Evolutionary conservation across 2,329 filamentous ascomycete genomes (phyloP), one percentile per base, ranked within the genome.

Genomic region (Calonectria pauciramosa): DNA sequence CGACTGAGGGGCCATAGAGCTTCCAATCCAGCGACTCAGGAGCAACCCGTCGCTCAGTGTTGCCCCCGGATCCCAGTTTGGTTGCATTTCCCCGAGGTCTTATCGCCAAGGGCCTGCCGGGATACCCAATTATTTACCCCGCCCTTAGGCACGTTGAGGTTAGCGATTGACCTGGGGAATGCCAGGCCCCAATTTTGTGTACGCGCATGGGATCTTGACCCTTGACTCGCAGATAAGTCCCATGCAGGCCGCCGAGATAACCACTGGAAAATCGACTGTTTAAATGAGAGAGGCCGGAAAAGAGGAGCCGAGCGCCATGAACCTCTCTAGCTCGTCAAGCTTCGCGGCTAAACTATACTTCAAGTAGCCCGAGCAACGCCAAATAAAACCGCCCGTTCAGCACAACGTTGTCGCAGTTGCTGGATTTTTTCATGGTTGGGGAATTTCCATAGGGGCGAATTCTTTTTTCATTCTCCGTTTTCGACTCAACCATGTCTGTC

Each of bases 91-190:
- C 56, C 56, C 56, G 56, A 36, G 11, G 56, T 63, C 56, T 63
- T 63, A 63, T 63, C 56, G 23, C 56, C 56, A 28, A 26, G 23
- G 34, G 34, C 34, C 56, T 41, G 56, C 26, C 34, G 34, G 14
- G 56, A 28, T 63, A 41, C 56, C 56, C 56, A 63, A 63, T 63
- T 63, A 63, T 63, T 63, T 63, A 63, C 56, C 56, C 56, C 56
- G 56, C 56, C 56, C 56, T 63, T 41, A 63, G 36, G 56, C 56
- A 26, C 34, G 23, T 63, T 63, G 14, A 63, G 56, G 56, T 28
- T 63, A 30, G 56, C 23, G 13, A 41, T 63, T 18, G 23, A 63
- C 36, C 56, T 36, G 56, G 36, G 56, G 56, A 63, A 63, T 20
- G 14, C 38, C 13, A 9, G 4, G 56, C 56, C 56, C 56, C 56